Evolutionary conservation across 352 stramenopile genomes (phyloP).

Genomic region (Globisporangium abappressorium): DNA sequence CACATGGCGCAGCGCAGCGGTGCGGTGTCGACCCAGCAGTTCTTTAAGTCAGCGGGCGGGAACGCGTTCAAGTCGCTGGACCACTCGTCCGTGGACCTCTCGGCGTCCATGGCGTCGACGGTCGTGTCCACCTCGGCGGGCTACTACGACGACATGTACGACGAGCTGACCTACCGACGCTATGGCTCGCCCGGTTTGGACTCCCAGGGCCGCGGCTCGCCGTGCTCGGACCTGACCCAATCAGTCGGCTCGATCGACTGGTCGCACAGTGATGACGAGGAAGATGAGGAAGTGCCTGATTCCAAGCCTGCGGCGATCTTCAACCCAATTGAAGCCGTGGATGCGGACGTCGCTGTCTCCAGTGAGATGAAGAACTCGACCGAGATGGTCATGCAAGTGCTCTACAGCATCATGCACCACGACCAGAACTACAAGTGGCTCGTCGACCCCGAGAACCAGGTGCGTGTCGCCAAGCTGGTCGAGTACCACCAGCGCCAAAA

Average conservation of each 20-base stretch:
- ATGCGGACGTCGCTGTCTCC: background rate
- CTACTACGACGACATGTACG: constrained; percentile 65
- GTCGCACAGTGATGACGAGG: constrained; percentile 37
- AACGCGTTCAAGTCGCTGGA: constrained; percentile 35
- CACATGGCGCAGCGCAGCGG: constrained; percentile 13
- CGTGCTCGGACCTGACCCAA: constrained; percentile 23
- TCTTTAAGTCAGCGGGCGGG: constrained; percentile 10
- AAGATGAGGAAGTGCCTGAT: constrained; percentile 10
- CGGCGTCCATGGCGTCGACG: constrained; percentile 67
- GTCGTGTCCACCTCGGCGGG: constrained; percentile 37
- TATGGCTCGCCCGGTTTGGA: constrained; percentile 22
- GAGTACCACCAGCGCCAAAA: constrained; percentile 40
- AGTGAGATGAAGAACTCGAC: constrained; percentile 27
- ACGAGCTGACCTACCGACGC: constrained; percentile 41
- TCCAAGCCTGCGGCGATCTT: constrained; percentile 4
- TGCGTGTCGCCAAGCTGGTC: constrained; percentile 47
- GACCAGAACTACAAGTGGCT: constrained; percentile 59
- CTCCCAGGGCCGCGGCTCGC: constrained; percentile 14
- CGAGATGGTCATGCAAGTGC: constrained; percentile 54
- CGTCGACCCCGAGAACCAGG: constrained; percentile 43
- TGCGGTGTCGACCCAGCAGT: constrained; percentile 7
- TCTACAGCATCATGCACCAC: constrained; percentile 62
- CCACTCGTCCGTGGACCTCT: constrained; percentile 43
- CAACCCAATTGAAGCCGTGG: background rate
- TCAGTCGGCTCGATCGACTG: constrained; percentile 53